These are phyloP conservation scores for Auriculariales sp. DNA, from an alignment of 768 basidiomycete species.

Conservation along the genomic window DNA sequence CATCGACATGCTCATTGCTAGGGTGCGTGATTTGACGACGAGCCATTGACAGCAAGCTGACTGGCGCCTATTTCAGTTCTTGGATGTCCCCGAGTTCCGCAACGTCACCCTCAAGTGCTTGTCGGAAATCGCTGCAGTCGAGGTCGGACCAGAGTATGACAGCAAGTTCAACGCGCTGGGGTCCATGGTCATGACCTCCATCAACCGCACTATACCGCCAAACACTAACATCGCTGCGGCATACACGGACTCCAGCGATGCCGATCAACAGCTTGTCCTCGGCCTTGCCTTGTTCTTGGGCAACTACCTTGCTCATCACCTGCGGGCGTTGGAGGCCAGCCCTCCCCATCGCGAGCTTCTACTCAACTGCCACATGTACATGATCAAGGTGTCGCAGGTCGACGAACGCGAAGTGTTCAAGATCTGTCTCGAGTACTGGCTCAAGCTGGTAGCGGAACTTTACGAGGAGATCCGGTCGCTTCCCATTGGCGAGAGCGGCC, in stretches of 20 bases:
- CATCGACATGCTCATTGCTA: slow-evolving; percentile 81
- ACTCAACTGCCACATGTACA: slow-evolving; percentile 92
- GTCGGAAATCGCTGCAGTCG: slow-evolving; percentile 88
- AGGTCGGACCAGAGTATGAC: slow-evolving; percentile 93
- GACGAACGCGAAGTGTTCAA: slow-evolving; percentile 99
- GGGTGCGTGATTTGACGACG: slow-evolving; percentile 39
- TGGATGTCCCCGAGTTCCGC: slow-evolving; percentile 92
- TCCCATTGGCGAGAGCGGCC: slow-evolving; percentile 72
- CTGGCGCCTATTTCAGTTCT: slow-evolving; percentile 44
- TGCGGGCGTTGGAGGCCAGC: slow-evolving; percentile 78
- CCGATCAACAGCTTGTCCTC: slow-evolving; percentile 91
- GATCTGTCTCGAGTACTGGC: slow-evolving; percentile 96
- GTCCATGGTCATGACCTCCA: slow-evolving; percentile 94
- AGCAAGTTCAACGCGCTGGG: slow-evolving; percentile 95
- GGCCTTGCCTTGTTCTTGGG: slow-evolving; percentile 95
- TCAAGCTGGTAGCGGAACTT: slow-evolving; percentile 86
- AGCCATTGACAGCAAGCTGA: slow-evolving; percentile 1
- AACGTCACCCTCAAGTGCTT: slow-evolving; percentile 95
- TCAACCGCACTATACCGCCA: slow-evolving; percentile 94
- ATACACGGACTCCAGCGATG: slow-evolving; percentile 76
- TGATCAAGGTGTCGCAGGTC: slow-evolving; percentile 96
- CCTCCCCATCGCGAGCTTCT: slow-evolving; percentile 82
- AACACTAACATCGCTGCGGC: slow-evolving; percentile 89
- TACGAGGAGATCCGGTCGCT: slow-evolving; percentile 94
- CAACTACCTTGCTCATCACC: slow-evolving; percentile 89